Evolutionary conservation across 768 basidiomycete species (phyloP), one percentile per base, ranked within the genome.

Genomic region (Stropharia rugosoannulata): DNA sequence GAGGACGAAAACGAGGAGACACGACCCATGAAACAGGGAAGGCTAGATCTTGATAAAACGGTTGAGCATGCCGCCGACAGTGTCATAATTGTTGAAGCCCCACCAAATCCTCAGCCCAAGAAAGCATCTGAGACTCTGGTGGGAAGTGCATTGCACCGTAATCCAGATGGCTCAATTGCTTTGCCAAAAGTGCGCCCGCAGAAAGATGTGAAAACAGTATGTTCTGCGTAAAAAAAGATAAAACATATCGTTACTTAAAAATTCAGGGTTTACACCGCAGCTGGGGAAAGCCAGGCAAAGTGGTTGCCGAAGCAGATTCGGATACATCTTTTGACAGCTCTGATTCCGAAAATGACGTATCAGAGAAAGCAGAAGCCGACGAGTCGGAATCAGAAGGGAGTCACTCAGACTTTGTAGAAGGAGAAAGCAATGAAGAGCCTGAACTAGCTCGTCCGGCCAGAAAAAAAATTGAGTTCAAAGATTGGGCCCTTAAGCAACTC

Each of bases 401-500:
- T 18, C 62, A 49, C 12, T 59, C 54, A 5, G 66, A 68, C 35
- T 65, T 63, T 15, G 67, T 59, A 4, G 64, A 57, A 12, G 59
- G 59, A 12, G 51, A 54, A 18, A 64, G 59, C 4, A 61, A 60
- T 61, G 48, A 77, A 72, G 62, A 84, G 77, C 57, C 63, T 7
- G 36, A 50, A 38, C 15, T 54, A 27, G 32, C 46, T 25, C 42
- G 52, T 3, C 36, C 49, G 13, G 58, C 59, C 44, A 62, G 59
- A 35, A 62, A 61, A 45, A 49, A 36, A 2, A 36, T 62, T 29
- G 81, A 83, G 6, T 98, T 97, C 81, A 97, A 97, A 68, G 78
- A 86, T 39, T 97, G 95, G 95, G 95, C 95, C 0, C 66, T 86
- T 58, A 82, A 87, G 52, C 94, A 97, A 66, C 78, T 91, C 49